phyloP scores from a whole-genome alignment of 768 basidiomycete species.

The Fomitopsis serialis region DNA sequence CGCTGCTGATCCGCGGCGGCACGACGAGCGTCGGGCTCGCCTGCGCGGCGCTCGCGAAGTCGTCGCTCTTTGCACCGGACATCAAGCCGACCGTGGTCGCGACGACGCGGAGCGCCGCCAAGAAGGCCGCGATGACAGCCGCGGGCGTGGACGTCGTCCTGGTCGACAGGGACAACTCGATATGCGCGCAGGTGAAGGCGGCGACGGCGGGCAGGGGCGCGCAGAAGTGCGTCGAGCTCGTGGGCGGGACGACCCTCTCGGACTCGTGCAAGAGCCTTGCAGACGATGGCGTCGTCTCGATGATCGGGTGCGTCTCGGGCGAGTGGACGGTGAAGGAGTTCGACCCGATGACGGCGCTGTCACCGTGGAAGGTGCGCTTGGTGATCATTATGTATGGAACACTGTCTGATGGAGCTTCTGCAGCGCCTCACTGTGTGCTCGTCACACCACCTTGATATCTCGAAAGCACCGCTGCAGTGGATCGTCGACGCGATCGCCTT shows the following conservation, averaged over 20 bases:
- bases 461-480: conserved; percentile 3
- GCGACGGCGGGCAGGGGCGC: conserved; percentile 1
- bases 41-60: conserved; percentile 2
- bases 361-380: not conserved
- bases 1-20: conserved; percentile 4
- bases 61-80: not conserved
- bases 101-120: not conserved
- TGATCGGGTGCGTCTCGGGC: conserved; percentile 3
- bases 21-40: conserved; percentile 3
- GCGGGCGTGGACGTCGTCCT: conserved; percentile 1
- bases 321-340: conserved; percentile 4
- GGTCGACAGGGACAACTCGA: not conserved
- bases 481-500: conserved; percentile 1
- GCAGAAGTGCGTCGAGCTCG: conserved; percentile 1
- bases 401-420: not conserved
- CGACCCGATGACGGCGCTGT: not conserved
- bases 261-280: not conserved
- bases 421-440: not conserved
- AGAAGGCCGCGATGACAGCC: not conserved
- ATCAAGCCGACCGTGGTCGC: not conserved
- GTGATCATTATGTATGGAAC: not conserved
- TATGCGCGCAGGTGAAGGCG: not conserved
- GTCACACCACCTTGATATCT: not conserved
- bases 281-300: not conserved
- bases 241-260: not conserved